Conservation (phyloP, 164 flowering plant species). For the Liquidambar formosana region DNA sequence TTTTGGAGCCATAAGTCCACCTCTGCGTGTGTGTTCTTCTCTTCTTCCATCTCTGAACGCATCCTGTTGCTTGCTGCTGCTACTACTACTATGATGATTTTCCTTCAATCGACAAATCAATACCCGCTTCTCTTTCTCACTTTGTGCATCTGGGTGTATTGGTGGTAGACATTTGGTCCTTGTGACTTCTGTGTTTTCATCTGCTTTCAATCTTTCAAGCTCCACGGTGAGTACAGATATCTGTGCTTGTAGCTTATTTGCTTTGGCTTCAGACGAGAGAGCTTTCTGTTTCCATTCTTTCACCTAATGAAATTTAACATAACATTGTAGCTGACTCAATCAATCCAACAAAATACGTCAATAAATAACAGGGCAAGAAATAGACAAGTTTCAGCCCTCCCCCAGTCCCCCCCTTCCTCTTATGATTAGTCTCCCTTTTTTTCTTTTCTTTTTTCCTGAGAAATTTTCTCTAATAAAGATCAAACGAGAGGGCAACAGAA, state of each 20-base stretch:
- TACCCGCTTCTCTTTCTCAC: conserved; percentile 58
- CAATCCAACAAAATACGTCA: background rate
- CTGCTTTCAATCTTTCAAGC: conserved; percentile 32
- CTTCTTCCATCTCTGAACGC: conserved; percentile 25
- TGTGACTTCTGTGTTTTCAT: background rate
- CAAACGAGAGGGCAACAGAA: too few relatives aligned
- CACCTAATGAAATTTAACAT: conserved; percentile 35
- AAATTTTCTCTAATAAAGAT: too few relatives aligned
- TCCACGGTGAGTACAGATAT: conserved; percentile 35
- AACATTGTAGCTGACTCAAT: background rate
- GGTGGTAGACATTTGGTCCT: conserved; percentile 12
- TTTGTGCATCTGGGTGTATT: conserved; percentile 28
- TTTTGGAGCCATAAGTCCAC: conserved; percentile 15
- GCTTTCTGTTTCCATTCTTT: conserved; percentile 77
- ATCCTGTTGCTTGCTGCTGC: conserved; percentile 14
- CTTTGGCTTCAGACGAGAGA: conserved; percentile 38
- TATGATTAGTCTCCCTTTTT: too few relatives aligned
- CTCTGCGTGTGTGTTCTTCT: conserved; percentile 9
- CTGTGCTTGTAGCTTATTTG: conserved; percentile 45
- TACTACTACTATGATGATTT: conserved; percentile 21
- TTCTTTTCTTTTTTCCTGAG: too few relatives aligned
- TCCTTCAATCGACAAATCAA: conserved; percentile 57
- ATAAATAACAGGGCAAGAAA: background rate
- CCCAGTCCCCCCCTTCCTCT: too few relatives aligned
- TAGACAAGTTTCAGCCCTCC: background rate